Evolutionary conservation across 306 rosid species (phyloP).

Genomic region (Ammopiptanthus mongolicus): DNA sequence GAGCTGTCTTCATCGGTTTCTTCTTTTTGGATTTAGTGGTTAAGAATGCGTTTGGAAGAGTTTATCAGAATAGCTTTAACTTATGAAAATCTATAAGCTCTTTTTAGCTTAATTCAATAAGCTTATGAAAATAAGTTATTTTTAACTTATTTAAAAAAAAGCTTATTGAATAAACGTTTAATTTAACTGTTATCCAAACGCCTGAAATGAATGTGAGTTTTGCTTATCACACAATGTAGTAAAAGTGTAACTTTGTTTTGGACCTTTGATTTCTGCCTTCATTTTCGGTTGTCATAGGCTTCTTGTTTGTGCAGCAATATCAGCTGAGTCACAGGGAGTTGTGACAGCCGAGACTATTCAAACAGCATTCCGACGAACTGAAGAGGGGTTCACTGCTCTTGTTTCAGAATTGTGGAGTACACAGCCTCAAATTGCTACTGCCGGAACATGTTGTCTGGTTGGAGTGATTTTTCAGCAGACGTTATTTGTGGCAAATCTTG

Average conservation of each 20-base stretch:
- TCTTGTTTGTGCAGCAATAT: constrained; percentile 51
- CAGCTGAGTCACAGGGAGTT: constrained; percentile 50
- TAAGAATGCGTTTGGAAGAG: too few relatives aligned
- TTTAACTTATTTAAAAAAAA: too few relatives aligned
- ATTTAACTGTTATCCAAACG: too few relatives aligned
- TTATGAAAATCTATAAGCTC: too few relatives aligned
- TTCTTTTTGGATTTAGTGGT: neutral
- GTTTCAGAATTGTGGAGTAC: constrained; percentile 63
- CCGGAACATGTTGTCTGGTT: constrained; percentile 83
- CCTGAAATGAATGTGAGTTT: neutral
- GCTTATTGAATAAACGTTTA: too few relatives aligned
- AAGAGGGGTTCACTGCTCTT: constrained; percentile 68
- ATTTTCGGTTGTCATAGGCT: constrained; percentile 28
- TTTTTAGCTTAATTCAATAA: too few relatives aligned
- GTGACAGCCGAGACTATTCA: constrained; percentile 62
- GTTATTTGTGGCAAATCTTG: constrained; percentile 69
- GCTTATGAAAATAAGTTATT: too few relatives aligned
- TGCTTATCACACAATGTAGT: neutral
- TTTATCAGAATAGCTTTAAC: too few relatives aligned
- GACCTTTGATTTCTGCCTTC: neutral
- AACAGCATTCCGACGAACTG: constrained; percentile 57
- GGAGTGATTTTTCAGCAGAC: constrained; percentile 79
- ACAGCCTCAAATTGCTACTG: constrained; percentile 64
- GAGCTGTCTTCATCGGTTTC: neutral
- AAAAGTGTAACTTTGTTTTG: neutral